phyloP scores from a whole-genome alignment of 768 basidiomycete genomes.

The Phaeotremella fagi region DNA sequence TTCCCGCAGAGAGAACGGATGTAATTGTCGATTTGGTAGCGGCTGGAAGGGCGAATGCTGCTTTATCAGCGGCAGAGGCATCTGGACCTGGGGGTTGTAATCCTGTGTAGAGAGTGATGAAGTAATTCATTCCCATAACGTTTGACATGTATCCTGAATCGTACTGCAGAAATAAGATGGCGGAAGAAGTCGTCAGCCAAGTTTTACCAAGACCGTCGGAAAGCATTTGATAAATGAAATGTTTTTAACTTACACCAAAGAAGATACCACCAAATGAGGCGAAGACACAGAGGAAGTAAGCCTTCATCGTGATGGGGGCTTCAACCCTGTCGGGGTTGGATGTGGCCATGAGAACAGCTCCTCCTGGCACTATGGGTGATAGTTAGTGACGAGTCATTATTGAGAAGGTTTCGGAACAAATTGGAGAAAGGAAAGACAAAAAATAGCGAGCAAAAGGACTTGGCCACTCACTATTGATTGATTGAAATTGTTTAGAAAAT shows the following conservation, averaged over 20 bases:
- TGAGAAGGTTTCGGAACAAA: background rate
- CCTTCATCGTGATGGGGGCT: conserved; percentile 51
- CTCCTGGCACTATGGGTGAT: background rate
- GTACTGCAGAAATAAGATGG: conserved; percentile 43
- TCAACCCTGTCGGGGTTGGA: conserved; percentile 44
- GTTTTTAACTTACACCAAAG: too few species aligned
- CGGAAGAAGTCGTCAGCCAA: background rate
- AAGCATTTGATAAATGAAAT: too few species aligned
- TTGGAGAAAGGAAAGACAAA: too few species aligned
- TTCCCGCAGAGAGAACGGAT: conserved; percentile 50
- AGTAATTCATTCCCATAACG: conserved; percentile 61
- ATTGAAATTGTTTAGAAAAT: too few species aligned
- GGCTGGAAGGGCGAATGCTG: conserved; percentile 37
- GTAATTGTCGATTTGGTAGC: conserved; percentile 47
- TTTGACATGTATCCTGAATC: conserved; percentile 47
- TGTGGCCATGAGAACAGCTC: conserved; percentile 18
- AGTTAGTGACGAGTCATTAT: too few species aligned
- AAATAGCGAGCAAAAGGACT: too few species aligned
- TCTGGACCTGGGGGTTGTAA: conserved; percentile 46
- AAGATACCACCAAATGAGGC: conserved; percentile 37
- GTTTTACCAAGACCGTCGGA: background rate
- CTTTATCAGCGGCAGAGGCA: conserved; percentile 19
- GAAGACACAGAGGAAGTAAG: conserved; percentile 45
- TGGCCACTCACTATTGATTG: too few species aligned
- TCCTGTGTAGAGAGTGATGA: conserved; percentile 96